Conservation (phyloP, 106 monocot species). For the Gastrodia elata region DNA sequence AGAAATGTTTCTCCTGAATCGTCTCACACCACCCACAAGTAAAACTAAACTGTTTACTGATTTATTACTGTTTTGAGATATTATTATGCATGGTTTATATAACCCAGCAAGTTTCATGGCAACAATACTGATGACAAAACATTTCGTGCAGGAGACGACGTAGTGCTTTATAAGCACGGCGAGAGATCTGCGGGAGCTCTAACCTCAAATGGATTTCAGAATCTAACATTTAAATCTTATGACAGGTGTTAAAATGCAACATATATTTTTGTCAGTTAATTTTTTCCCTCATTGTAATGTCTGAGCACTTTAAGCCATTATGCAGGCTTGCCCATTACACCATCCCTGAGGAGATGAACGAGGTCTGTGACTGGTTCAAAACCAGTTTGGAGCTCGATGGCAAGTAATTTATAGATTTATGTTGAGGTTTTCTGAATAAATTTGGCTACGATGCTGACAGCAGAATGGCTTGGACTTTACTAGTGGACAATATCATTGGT, state of each 20-base stretch:
- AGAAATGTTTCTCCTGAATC: too few species aligned
- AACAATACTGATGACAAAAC: background rate
- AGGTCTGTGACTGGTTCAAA: slow-evolving; percentile 79
- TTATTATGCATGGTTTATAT: background rate
- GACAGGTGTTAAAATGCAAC: slow-evolving; percentile 9
- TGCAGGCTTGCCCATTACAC: slow-evolving; percentile 92
- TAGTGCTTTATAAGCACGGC: slow-evolving; percentile 25
- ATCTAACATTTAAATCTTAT: slow-evolving; percentile 25
- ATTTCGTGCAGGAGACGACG: slow-evolving; percentile 27
- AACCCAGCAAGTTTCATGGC: background rate
- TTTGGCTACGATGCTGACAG: background rate
- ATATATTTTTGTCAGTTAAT: background rate
- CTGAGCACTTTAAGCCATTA: slow-evolving; percentile 3
- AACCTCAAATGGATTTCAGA: slow-evolving; percentile 17
- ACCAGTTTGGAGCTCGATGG: slow-evolving; percentile 47
- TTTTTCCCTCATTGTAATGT: background rate
- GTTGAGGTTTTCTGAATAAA: background rate
- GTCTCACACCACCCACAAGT: too few species aligned
- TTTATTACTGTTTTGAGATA: slow-evolving; percentile 1
- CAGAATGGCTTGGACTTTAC: background rate
- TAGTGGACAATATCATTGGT: background rate
- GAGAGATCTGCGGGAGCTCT: slow-evolving; percentile 25
- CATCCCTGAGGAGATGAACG: slow-evolving; percentile 85
- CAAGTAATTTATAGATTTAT: background rate
- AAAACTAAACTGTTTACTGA: too few species aligned